phyloP scores from a whole-genome alignment of 2,329 filamentous ascomycete genomes.

The Fusarium tuaranense region DNA sequence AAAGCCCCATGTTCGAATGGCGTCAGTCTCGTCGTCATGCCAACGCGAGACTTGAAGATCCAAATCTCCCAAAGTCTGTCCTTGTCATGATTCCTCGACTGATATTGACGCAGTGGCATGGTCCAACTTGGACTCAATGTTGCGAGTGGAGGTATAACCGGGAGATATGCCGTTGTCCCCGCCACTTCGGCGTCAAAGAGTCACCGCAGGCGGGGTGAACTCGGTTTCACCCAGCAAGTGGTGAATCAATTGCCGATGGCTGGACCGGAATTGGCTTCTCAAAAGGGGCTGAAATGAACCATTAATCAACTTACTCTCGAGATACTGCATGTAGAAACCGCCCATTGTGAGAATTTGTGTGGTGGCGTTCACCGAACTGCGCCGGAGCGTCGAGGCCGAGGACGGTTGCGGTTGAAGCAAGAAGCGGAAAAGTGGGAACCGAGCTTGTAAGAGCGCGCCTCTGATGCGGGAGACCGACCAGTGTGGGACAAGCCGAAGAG shows the following conservation, averaged over 20 bases:
- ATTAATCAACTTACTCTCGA: constrained; percentile 73
- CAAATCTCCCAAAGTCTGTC: not conserved
- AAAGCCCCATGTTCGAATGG: not conserved
- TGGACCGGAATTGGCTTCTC: constrained; percentile 31
- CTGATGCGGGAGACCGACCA: constrained; percentile 24
- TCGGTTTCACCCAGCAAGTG: constrained; percentile 17
- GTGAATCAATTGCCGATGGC: constrained; percentile 33
- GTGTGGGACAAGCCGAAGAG: not conserved
- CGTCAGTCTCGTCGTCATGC: not conserved
- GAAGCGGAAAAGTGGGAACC: constrained; percentile 37
- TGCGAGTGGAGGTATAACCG: constrained; percentile 5
- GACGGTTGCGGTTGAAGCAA: constrained; percentile 21
- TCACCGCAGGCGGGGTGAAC: constrained; percentile 28
- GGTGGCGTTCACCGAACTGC: constrained; percentile 40
- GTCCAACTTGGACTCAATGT: not conserved
- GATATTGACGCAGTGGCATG: not conserved
- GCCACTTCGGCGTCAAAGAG: not conserved
- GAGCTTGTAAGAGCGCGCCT: constrained; percentile 30
- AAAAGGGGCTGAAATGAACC: constrained; percentile 19
- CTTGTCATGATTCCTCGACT: constrained; percentile 3
- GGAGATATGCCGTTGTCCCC: not conserved
- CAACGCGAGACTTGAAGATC: not conserved
- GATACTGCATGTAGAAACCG: constrained; percentile 78
- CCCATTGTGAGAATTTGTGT: constrained; percentile 60
- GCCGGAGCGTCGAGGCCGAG: constrained; percentile 17